Evolutionary conservation across 768 basidiomycete species (phyloP).

Genomic region (Amylocystis lapponica): DNA sequence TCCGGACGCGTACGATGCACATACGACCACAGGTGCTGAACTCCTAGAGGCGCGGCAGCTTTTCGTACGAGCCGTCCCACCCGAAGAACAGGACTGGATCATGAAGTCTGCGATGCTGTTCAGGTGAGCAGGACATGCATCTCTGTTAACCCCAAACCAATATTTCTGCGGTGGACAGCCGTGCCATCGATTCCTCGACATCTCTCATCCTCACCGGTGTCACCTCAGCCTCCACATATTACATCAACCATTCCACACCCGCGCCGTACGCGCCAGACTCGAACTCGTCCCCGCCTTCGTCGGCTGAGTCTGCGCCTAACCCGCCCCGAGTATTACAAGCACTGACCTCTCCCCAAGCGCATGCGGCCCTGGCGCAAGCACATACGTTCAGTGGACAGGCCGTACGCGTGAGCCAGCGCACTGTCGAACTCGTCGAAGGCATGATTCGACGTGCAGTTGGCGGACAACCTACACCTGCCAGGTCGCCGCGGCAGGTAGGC

Average conservation of each 20-base stretch:
- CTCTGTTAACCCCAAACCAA: background rate
- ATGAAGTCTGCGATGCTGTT: conserved; percentile 50
- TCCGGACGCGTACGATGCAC: conserved; percentile 34
- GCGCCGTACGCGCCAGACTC: conserved; percentile 32
- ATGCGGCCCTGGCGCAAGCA: conserved; percentile 50
- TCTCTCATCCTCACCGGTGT: conserved; percentile 58
- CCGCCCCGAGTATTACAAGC: conserved; percentile 18
- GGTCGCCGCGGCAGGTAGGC: too few species aligned
- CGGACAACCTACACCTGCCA: conserved; percentile 27
- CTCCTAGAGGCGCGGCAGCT: conserved; percentile 37
- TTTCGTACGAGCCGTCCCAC: conserved; percentile 56
- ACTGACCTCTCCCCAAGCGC: conserved; percentile 51
- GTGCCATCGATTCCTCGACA: conserved; percentile 63
- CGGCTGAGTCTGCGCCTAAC: conserved; percentile 23
- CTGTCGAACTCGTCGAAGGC: conserved; percentile 52
- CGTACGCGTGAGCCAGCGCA: conserved; percentile 59
- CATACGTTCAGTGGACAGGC: conserved; percentile 64
- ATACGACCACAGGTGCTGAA: conserved; percentile 16
- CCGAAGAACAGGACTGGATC: conserved; percentile 68
- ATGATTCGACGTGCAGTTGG: conserved; percentile 56
- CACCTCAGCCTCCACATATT: conserved; percentile 53
- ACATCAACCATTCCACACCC: conserved; percentile 53
- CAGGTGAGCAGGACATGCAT: conserved; percentile 40
- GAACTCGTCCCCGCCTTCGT: conserved; percentile 18
- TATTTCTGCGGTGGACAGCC: conserved; percentile 31